These are phyloP conservation scores for Leccinum incarnatum DNA, from an alignment of 768 basidiomycete genomes.

Conservation along the genomic window DNA sequence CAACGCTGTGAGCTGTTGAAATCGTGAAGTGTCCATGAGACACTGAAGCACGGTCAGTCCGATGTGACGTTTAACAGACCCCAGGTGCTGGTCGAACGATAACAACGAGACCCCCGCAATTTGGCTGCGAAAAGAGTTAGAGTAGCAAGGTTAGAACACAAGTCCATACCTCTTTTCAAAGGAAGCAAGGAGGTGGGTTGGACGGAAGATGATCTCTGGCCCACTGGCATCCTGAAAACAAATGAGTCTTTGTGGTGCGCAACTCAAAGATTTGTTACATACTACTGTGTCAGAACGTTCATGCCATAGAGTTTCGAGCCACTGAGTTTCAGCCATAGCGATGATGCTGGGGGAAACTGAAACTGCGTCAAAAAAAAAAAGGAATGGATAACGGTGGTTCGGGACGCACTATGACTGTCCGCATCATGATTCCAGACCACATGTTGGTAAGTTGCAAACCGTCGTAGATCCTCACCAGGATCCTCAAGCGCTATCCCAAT, in stretches of 20 bases:
- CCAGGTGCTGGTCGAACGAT: conserved; percentile 39
- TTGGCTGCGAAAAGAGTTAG: conserved; percentile 36
- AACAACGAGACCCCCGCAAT: conserved; percentile 38
- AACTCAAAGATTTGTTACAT: not conserved
- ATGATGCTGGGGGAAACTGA: conserved; percentile 34
- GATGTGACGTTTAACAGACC: conserved; percentile 37
- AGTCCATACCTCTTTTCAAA: conserved; percentile 41
- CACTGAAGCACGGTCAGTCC: conserved; percentile 40
- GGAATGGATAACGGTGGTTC: not conserved
- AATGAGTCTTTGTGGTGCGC: not conserved
- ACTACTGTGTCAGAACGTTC: conserved; percentile 8
- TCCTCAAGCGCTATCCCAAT: conserved; percentile 38
- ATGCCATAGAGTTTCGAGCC: conserved; percentile 54
- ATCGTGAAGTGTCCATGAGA: conserved; percentile 35
- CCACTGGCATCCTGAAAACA: conserved; percentile 26
- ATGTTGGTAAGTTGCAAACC: conserved; percentile 54
- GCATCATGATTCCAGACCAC: conserved; percentile 49
- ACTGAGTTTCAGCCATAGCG: conserved; percentile 40
- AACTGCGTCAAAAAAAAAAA: not conserved
- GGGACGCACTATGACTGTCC: conserved; percentile 38
- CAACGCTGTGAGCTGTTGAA: conserved; percentile 41
- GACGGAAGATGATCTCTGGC: conserved; percentile 44
- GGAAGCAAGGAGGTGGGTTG: conserved; percentile 38
- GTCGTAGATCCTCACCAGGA: conserved; percentile 37
- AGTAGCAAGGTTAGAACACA: not conserved